These are phyloP conservation scores for Colletotrichum phormii DNA, from an alignment of 2,329 filamentous ascomycete species.

Conservation along the genomic window DNA sequence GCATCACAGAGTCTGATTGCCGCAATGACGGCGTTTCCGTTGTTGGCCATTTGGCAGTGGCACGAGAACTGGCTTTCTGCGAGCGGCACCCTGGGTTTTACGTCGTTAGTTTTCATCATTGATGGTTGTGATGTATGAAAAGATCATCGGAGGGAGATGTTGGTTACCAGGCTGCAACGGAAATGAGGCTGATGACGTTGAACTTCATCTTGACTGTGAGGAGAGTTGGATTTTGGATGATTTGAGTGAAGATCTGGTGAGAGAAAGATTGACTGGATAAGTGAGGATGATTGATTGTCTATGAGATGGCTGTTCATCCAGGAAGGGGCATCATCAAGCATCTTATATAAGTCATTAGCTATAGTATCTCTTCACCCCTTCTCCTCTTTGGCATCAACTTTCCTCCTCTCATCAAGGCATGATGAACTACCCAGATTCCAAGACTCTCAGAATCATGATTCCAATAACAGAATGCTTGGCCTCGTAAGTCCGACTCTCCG, in stretches of 20 bases:
- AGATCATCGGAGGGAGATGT: no score
- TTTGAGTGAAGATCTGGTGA: neutral
- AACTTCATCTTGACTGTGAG: constrained; percentile 7
- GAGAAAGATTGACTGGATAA: neutral
- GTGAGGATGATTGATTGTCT: neutral
- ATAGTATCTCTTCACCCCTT: neutral
- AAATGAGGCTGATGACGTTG: neutral
- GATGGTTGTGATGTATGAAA: neutral
- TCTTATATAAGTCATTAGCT: neutral
- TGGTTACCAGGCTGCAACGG: neutral
- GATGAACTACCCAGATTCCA: neutral
- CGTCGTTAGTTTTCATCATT: neutral
- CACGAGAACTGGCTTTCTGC: neutral
- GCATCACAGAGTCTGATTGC: neutral
- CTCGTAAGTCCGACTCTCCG: neutral
- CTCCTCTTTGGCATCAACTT: neutral
- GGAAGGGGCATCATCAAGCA: neutral
- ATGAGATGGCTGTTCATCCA: neutral
- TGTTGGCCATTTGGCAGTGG: neutral
- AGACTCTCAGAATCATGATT: neutral
- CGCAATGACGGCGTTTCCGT: neutral
- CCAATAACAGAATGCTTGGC: neutral
- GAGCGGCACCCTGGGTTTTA: neutral
- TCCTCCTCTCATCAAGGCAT: neutral
- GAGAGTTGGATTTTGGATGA: neutral